Evolutionary conservation across 805 yeast genomes (phyloP).

Genomic region (Scheffersomyces coipomensis): DNA sequence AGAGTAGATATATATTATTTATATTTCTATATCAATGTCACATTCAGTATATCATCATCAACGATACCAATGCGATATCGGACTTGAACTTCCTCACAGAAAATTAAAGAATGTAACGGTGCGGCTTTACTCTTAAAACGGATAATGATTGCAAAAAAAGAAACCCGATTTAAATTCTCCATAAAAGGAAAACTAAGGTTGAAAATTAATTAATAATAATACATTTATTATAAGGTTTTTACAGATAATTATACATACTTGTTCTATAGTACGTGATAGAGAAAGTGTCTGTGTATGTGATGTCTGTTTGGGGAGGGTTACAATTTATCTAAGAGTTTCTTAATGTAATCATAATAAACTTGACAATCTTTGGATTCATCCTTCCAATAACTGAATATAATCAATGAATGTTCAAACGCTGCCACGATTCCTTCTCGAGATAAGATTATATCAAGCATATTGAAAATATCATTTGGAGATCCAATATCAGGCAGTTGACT

Average conservation of each 20-base stretch:
- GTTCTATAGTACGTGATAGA: too few species aligned
- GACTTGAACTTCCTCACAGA: background rate
- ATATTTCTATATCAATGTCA: too few species aligned
- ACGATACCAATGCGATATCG: background rate
- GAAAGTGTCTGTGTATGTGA: too few species aligned
- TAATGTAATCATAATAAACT: conserved; percentile 23
- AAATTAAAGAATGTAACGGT: too few species aligned
- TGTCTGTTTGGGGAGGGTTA: too few species aligned
- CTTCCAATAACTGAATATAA: conserved; percentile 34
- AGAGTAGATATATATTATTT: too few species aligned
- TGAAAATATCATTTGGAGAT: conserved; percentile 4
- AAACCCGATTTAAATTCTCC: too few species aligned
- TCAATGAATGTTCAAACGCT: conserved; percentile 25
- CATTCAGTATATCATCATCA: background rate
- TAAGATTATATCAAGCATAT: conserved; percentile 10
- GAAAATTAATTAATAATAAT: too few species aligned
- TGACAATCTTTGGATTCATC: conserved; percentile 31
- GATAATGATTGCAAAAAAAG: background rate
- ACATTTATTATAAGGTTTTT: too few species aligned
- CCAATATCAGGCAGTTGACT: background rate
- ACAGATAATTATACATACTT: too few species aligned
- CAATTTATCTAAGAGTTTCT: conserved; percentile 16
- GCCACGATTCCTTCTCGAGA: conserved; percentile 13
- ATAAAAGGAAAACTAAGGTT: too few species aligned
- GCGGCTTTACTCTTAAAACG: too few species aligned